A percentile compares a stretch with the other conserved stretches of the same genome.
Evolutionary conservation across 192 early-diverging fungal species (phyloP).

Genomic region (Coemansia sp.): DNA sequence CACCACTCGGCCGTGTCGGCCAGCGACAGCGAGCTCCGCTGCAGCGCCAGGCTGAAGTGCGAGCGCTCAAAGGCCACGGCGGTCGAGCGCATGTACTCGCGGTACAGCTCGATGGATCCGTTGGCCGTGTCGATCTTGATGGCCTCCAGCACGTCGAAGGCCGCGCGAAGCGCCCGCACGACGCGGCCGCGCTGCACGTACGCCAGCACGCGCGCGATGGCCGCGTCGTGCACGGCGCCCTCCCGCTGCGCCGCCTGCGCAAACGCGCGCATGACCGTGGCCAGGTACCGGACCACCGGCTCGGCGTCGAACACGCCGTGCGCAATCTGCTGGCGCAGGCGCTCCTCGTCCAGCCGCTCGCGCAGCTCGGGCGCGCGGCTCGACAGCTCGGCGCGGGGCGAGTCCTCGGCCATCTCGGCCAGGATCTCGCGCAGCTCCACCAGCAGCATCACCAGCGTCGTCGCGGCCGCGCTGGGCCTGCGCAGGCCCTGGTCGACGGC

Average conservation of each 20-base stretch:
- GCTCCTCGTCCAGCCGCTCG: conserved; percentile 58
- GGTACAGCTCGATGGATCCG: conserved; percentile 62
- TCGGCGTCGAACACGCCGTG: conserved; percentile 66
- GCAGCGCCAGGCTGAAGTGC: conserved; percentile 55
- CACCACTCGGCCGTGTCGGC: conserved; percentile 43
- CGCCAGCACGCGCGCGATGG: conserved; percentile 61
- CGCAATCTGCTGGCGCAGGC: conserved; percentile 62
- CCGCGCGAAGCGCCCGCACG: conserved; percentile 62
- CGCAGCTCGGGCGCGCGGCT: conserved; percentile 38
- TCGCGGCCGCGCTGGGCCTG: not conserved
- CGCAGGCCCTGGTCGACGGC: conserved; percentile 61
- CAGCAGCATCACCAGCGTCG: conserved; percentile 62
- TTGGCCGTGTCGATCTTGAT: conserved; percentile 66
- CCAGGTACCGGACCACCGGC: conserved; percentile 60
- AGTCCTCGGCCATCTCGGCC: conserved; percentile 50
- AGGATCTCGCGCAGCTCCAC: conserved; percentile 76
- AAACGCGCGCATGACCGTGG: conserved; percentile 60
- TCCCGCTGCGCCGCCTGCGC: conserved; percentile 59
- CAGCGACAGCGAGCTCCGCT: conserved; percentile 23
- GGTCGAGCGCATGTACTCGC: conserved; percentile 67
- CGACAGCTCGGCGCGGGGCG: conserved; percentile 37
- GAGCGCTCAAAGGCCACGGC: conserved; percentile 68
- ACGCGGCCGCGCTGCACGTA: conserved; percentile 61
- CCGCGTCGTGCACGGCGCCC: conserved; percentile 45
- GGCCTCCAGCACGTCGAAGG: conserved; percentile 62